Evolutionary conservation across 768 basidiomycete species (phyloP), one percentile per base, ranked within the genome.

Genomic region (Macrocybe gigantea): DNA sequence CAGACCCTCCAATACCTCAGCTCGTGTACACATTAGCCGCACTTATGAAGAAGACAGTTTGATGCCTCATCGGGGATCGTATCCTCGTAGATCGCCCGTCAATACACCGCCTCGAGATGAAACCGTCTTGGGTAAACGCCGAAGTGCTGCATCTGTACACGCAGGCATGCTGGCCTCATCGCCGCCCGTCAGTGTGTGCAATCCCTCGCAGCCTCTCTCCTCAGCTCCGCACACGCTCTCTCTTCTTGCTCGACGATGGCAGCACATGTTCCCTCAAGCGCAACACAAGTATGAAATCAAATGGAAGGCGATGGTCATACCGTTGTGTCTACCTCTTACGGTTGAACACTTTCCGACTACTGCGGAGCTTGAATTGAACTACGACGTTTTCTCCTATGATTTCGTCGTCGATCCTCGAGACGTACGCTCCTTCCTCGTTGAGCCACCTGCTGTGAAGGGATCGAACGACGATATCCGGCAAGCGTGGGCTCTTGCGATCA

Each of bases 261-360:
- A 94, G 54, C 91, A 95, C 60, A 78, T 86, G 50, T 85, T 88
- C 58, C 83, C 92, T 0, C 74, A 75, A 12, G 79, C 83, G 6
- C 63, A 78, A 22, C 85, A 80, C 60, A 87, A 91, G 62, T 83
- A 93, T 51, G 85, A 94, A 39, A 77, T 93, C 64, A 96, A 97
- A 62, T 98, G 95, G 95, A 82, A 79, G 53, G 84, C 84, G 7
- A 82, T 93, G 60, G 76, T 84, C 44, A 86, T 88, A 0, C 93
- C 94, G 0, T 79, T 82, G 8, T 94, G 90, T 57, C 75, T 97
- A 1, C 95, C 95, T 5, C 74, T 98, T 44, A 93, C 93, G 0
- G 85, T 88, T 9, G 93, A 95, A 58, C 81, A 91, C 58, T 84
- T 95, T 54, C 94, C 95, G 0, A 77, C 82, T 7, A 72, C 72